Percentiles rank a stretch among this genome's conserved stretches.
These are phyloP conservation scores for Xylaria cubensis DNA, from an alignment of 495 filamentous ascomycete species.

Conservation along the genomic window DNA sequence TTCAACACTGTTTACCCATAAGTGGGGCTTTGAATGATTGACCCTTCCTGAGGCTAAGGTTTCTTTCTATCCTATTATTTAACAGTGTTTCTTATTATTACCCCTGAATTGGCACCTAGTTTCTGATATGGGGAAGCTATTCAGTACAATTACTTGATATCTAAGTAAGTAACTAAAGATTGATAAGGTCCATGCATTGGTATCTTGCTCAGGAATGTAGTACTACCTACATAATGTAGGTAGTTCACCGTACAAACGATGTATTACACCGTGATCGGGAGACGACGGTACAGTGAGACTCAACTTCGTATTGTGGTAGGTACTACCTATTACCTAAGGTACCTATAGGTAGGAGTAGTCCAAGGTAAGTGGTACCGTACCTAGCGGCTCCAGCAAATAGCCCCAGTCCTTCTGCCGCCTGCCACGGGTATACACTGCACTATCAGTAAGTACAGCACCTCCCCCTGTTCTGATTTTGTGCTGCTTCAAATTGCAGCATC, in stretches of 20 bases:
- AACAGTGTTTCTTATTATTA: conserved; percentile 5
- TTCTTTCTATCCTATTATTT: not conserved
- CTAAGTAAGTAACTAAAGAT: not conserved
- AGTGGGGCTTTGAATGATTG: not conserved
- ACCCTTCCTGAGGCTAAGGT: not conserved
- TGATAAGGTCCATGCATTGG: not conserved
- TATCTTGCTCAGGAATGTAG: not conserved
- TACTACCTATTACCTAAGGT: not conserved
- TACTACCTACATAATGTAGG: not conserved
- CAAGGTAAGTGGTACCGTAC: conserved; percentile 7
- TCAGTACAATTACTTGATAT: not conserved
- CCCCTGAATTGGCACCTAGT: not conserved
- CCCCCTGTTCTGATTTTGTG: conserved; percentile 28
- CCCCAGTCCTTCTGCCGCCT: not conserved
- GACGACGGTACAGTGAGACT: not conserved
- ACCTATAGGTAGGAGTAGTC: no score
- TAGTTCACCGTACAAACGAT: not conserved
- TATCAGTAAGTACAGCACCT: not conserved
- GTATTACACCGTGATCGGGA: not conserved
- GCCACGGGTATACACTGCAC: not conserved
- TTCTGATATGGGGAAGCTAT: not conserved
- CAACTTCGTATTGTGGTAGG: not conserved
- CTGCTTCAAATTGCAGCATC: conserved; percentile 28
- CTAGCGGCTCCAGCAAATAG: not conserved
- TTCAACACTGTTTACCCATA: not conserved